Base-by-base conservation (phyloP, 2,329 filamentous ascomycete species). In the Ophiocordyceps australis region DNA sequence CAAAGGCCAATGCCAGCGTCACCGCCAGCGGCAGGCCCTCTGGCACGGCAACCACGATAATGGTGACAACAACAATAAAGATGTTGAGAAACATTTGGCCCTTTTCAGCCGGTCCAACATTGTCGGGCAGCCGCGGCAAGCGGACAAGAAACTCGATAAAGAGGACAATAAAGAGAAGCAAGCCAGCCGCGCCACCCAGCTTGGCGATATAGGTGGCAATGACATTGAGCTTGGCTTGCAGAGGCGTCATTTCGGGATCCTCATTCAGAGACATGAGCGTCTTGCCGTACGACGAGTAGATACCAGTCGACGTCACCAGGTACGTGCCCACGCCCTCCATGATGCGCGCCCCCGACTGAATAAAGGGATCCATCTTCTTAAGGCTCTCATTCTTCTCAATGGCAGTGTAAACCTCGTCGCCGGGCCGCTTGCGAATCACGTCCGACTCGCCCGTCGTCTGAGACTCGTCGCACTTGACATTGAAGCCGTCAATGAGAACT, bases 121-220 rank as follows among this genome's bases (percentile, higher is more conserved):
- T 35, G 30, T 66, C 58, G 12, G 34, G 34, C 48, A 54, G 28
- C 49, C 62, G 43, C 5, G 59, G 56, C 4, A 93, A 62, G 9
- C 68, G 54, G 24, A 73, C 80, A 8, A 89, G 57, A 43, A 92
- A 94, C 39, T 82, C 68, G 53, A 93, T 85, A 41, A 93, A 69
- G 10, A 93, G 61, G 23, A 91, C 76, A 24, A 86, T 61, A 52
- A 94, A 93, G 24, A 93, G 59, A 7, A 82, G 54, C 10, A 89
- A 56, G 35, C 77, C 81, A 25, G 82, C 80, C 26, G 62, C 71
- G 45, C 80, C 81, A 49, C 76, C 76, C 19, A 81, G 55, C 47
- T 78, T 79, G 30, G 76, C 76, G 43, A 82, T 82, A 53, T 76
- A 80, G 35, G 78, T 73, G 30, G 77, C 77, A 34, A 83, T 69